These are phyloP conservation scores for Drosera capensis DNA, from an alignment of 148 eudicot genomes.

Conservation along the genomic window DNA sequence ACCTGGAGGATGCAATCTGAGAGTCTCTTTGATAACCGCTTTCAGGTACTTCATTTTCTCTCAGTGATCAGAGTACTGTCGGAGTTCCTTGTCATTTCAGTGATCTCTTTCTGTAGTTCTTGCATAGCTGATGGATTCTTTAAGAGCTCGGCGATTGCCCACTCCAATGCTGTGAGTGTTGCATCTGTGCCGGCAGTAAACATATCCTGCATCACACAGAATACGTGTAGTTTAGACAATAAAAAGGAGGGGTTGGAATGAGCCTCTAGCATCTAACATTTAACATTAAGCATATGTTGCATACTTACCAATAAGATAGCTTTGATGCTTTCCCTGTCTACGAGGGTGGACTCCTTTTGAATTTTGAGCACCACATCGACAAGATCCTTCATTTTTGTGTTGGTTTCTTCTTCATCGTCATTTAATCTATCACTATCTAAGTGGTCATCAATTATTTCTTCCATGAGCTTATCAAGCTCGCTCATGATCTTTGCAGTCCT, in stretches of 20 bases:
- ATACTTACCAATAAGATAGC: constrained; percentile 9
- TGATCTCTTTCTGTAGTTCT: constrained; percentile 8
- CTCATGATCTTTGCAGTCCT: constrained; percentile 1
- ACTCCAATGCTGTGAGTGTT: constrained; percentile 1
- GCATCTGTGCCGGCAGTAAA: constrained; percentile 7
- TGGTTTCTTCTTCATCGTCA: neutral
- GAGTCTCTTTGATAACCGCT: constrained; percentile 18
- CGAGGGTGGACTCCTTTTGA: neutral
- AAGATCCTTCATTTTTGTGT: neutral
- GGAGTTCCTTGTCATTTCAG: neutral
- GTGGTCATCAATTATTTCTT: constrained; percentile 7
- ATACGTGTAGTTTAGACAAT: neutral
- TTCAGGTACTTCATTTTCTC: constrained; percentile 9
- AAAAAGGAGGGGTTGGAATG: neutral
- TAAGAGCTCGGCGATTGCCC: constrained; percentile 14
- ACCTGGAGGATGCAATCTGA: constrained; percentile 14
- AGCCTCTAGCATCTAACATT: neutral
- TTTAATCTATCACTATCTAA: neutral
- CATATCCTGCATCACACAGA: constrained; percentile 3
- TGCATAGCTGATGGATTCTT: constrained; percentile 12
- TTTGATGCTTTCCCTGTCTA: constrained; percentile 7
- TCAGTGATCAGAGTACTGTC: neutral
- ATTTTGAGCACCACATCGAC: constrained; percentile 9
- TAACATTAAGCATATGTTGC: neutral
- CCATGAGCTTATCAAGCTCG: constrained; percentile 4